These are phyloP conservation scores for Cucumis sativus DNA, from an alignment of 306 rosid species.

Conservation along the genomic window DNA sequence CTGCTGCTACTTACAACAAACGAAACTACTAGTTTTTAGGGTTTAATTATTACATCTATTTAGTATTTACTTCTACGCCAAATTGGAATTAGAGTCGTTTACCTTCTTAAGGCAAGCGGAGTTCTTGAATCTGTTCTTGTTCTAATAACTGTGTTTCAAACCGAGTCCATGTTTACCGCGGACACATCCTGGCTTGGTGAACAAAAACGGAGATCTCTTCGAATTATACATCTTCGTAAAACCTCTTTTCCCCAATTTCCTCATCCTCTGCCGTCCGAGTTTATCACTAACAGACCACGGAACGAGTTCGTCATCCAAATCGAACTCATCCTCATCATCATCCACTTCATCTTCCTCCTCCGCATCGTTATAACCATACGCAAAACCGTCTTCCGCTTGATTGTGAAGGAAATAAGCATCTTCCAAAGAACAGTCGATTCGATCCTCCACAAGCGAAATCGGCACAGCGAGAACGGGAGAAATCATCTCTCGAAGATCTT, in stretches of 20 bases:
- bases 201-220: conserved; percentile 39
- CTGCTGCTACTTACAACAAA: conserved; percentile 2
- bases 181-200: conserved; percentile 64
- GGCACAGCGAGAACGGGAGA: not conserved
- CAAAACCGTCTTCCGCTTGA: not conserved
- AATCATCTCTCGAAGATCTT: conserved; percentile 17
- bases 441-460: not conserved
- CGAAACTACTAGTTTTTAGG: not conserved
- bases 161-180: conserved; percentile 89
- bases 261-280: conserved; percentile 72
- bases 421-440: not conserved
- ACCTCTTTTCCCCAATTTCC: conserved; percentile 78
- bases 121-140: not conserved
- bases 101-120: not conserved
- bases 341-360: conserved; percentile 9
- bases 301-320: conserved; percentile 75
- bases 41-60: not conserved
- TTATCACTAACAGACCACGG: conserved; percentile 63
- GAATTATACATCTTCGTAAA: conserved; percentile 52
- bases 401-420: not conserved
- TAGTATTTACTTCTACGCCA: not conserved
- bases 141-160: conserved; percentile 48
- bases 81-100: not conserved
- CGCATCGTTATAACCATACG: not conserved
- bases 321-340: conserved; percentile 19